Conservation (phyloP, 257 asterid genomes). For the Mentha longifolia region DNA sequence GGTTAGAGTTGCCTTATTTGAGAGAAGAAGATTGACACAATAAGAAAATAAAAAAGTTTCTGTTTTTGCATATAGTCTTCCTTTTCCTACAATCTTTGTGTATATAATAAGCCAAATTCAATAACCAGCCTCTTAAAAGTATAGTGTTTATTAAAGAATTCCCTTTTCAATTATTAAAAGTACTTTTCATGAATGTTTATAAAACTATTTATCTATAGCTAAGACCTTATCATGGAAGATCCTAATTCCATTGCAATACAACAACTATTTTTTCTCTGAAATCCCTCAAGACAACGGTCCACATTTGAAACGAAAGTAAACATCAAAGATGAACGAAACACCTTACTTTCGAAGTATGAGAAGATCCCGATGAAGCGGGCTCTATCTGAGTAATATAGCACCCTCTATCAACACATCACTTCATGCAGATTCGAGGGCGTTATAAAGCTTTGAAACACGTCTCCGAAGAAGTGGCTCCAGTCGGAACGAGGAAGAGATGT, state of each 20-base stretch:
- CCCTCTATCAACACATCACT: constrained; percentile 29
- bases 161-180: background rate
- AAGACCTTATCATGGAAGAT: background rate
- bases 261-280: background rate
- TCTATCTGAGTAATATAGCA: constrained; percentile 19
- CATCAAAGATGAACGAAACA: background rate
- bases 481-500: constrained; percentile 65
- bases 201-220: background rate
- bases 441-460: constrained; percentile 74
- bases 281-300: background rate
- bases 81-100: too few relatives aligned
- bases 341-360: constrained; percentile 43
- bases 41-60: too few relatives aligned
- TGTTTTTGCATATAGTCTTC: too few relatives aligned
- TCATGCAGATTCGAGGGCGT: constrained; percentile 66
- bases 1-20: background rate
- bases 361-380: constrained; percentile 37
- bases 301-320: background rate
- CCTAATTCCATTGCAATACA: background rate
- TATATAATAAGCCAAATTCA: background rate
- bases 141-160: too few relatives aligned
- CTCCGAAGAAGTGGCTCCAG: constrained; percentile 79
- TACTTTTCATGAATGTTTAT: too few relatives aligned
- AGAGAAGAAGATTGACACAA: background rate
- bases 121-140: background rate